Conservation (phyloP, 768 basidiomycete species). For the Bullera alba region DNA sequence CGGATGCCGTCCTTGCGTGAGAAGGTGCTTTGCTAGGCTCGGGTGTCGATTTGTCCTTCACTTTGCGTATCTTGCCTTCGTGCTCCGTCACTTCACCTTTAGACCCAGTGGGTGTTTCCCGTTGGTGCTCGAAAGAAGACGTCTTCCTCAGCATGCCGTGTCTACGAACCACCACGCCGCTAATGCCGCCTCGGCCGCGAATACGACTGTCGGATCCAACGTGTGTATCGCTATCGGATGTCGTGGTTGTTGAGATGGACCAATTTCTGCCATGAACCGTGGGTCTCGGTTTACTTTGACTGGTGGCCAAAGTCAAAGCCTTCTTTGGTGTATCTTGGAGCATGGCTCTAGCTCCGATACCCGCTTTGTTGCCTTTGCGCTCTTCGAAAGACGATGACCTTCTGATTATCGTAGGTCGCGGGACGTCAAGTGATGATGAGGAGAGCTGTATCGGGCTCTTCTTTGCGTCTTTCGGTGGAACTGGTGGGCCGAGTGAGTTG, state of each 20-base stretch:
- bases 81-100: not conserved
- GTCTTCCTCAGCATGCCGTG: not conserved
- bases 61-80: not conserved
- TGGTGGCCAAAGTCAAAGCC: not conserved
- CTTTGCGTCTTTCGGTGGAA: too few relatives aligned
- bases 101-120: too few relatives aligned
- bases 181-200: not conserved
- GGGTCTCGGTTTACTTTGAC: too few relatives aligned
- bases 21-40: not conserved
- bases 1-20: not conserved
- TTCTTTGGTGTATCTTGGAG: not conserved
- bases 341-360: constrained; percentile 1
- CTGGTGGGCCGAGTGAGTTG: not conserved
- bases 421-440: not conserved
- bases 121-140: not conserved
- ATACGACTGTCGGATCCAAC: not conserved
- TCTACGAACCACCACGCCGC: not conserved
- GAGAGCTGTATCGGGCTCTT: too few relatives aligned
- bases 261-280: too few relatives aligned
- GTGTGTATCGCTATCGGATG: not conserved
- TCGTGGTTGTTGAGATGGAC: too few relatives aligned
- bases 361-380: constrained; percentile 1
- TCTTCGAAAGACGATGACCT: constrained; percentile 1
- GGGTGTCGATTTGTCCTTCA: not conserved
- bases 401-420: not conserved